Conservation (phyloP, 805 yeast genomes). For the Zygosaccharomyces siamensis region DNA sequence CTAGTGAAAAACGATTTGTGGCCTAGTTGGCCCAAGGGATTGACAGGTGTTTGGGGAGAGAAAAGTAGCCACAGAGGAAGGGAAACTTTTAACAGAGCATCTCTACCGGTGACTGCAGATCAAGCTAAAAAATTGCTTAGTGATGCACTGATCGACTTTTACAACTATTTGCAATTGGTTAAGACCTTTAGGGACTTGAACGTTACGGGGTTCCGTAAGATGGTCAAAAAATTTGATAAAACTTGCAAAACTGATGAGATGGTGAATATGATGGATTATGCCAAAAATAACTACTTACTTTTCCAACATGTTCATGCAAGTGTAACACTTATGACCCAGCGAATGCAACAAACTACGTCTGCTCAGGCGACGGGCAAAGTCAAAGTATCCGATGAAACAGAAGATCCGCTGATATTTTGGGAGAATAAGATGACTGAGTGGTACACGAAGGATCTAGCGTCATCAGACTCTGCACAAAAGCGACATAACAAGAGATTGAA, state of each 20-base stretch:
- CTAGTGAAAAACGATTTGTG: constrained; percentile 23
- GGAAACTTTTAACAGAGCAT: constrained; percentile 16
- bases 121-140: constrained; percentile 22
- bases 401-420: constrained; percentile 32
- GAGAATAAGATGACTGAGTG: constrained; percentile 36
- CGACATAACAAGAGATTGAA: constrained; percentile 27
- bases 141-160: constrained; percentile 32
- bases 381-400: constrained; percentile 18
- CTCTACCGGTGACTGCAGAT: constrained; percentile 12
- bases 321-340: constrained; percentile 25
- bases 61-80: constrained; percentile 11
- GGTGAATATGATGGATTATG: constrained; percentile 25
- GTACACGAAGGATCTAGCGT: constrained; percentile 35
- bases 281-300: constrained; percentile 23
- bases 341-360: constrained; percentile 20
- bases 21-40: constrained; percentile 32
- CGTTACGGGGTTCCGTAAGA: constrained; percentile 83
- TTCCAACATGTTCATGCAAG: constrained; percentile 28
- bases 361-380: constrained; percentile 13
- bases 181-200: constrained; percentile 61
- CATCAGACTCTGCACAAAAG: constrained; percentile 26
- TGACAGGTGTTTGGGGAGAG: constrained; percentile 7
- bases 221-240: constrained; percentile 88
- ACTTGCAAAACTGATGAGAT: constrained; percentile 27
- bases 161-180: constrained; percentile 30